Evolutionary conservation across 2,329 filamentous ascomycete genomes (phyloP).

Genomic region (Sarocladiaceae sp.): DNA sequence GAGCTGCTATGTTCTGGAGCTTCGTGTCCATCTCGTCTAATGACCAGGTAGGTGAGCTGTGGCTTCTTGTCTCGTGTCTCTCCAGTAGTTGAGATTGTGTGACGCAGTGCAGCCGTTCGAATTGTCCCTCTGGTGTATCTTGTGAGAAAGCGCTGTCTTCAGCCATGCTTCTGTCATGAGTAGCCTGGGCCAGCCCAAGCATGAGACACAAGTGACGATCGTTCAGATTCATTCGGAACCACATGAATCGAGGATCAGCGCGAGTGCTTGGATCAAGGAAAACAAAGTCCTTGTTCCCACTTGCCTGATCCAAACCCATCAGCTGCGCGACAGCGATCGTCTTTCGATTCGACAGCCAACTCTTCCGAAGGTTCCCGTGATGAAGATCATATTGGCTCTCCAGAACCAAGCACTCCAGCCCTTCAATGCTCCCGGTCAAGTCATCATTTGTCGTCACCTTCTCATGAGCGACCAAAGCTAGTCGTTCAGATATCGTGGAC

Average conservation of each 20-base stretch:
- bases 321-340: neutral
- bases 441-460: neutral
- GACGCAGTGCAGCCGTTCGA: neutral
- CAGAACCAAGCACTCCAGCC: neutral
- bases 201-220: neutral
- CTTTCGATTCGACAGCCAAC: neutral
- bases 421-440: neutral
- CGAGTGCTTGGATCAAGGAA: neutral
- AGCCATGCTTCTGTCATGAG: neutral
- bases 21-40: neutral
- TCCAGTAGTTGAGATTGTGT: neutral
- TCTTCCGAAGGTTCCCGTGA: neutral
- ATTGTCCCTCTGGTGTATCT: neutral
- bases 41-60: neutral
- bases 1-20: neutral
- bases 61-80: neutral
- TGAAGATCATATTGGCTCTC: neutral
- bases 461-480: neutral
- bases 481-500: neutral
- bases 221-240: neutral
- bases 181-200: neutral
- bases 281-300: neutral
- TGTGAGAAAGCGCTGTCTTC: neutral
- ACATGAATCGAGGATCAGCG: neutral
- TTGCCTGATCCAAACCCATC: neutral